Evolutionary conservation across 2,329 filamentous ascomycete genomes (phyloP), one percentile per base, ranked within the genome.

Genomic region (Aphanoascus verrucosus): DNA sequence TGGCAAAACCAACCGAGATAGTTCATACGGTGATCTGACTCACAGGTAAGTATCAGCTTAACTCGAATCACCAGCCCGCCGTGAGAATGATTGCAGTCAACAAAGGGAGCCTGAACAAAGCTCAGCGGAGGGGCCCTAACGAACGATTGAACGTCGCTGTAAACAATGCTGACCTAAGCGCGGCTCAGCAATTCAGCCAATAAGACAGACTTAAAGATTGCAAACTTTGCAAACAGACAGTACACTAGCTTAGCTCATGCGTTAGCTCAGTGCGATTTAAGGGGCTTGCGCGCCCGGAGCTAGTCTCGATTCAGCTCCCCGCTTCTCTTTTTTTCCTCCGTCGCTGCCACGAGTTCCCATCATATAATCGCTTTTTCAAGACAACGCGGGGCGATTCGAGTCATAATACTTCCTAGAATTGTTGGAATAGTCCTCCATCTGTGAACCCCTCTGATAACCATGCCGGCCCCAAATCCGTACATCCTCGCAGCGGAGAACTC

Each of bases 401-500:
- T 37, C 35, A 37, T 37, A 37, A 12, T 9, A 5, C 2, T 37
- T 12, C 11, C n/a, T n/a, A 3, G 35, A 12, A 12, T 4, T 37
- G 35, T 12, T 49, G 19, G 46, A 40, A 11, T 20, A 9, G 4
- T 37, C 40, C 12, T 38, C 15, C 12, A 2, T 15, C 17, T 42
- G 34, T 53, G 43, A 53, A 20, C 52, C 20, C 60, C 60, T 56
- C 51, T 20, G 42, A n/a, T 7, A 56, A 60, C 43, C 35, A 72
- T 72, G 69, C 63, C 64, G 58, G 64, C 65, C 57, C 65, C 68
- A 38, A 90, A 88, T 62, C 78, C 78, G 1, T 88, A 84, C 66
- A 75, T 88, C 53, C 77, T 89, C 47, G 91, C 90, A 40, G 87
- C 91, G 56, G 91, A 95, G 68, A 85, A 88, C 64, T 85, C 85